Base-by-base conservation (phyloP, 768 basidiomycete species). In the Hortiboletus flavorubellus region DNA sequence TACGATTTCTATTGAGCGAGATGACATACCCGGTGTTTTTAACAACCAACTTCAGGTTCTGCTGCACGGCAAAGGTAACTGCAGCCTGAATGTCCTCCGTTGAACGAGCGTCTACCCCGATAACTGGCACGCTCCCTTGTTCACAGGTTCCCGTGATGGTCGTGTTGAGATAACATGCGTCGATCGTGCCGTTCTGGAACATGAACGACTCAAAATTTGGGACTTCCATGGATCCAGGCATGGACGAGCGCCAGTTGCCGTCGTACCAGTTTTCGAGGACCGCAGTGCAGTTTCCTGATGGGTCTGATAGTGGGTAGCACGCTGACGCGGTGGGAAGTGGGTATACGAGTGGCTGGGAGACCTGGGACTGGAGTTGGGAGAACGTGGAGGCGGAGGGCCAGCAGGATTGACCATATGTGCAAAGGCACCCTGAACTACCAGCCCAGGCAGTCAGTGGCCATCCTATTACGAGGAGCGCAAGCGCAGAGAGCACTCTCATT, bases 111-210 rank as follows among this genome's bases (percentile, higher is more conserved):
- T 68, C 64, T 9, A 72, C 63, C 21, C 63, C 65, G 16, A 68
- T 59, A 14, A 53, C 58, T 11, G 68, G 64, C 1, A 71, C 64
- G 5, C 53, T 62, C 12, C 67, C 68, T 56, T 64, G 67, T 33
- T 51, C 54, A 43, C 70, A 71, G 0, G 18, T 33, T 8, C 43
- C 58, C 1, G 55, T 58, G 53, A 69, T 51, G 38, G 60, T 55
- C 16, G 75, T 76, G 26, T 78, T 72, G 42, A 75, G 54, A 46
- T 52, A 61, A 39, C 58, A 64, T 2, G 56, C 46, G 1, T 75
- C 74, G 42, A 80, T 78, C 37, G 77, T 80, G n/a, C 76, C 79
- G 59, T 79, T 80, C 26, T 44, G 53, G 31, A 69, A 75, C 1
- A 67, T 62, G 47, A 65, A 78, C 33, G 62, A 72, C 60, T 70